phyloP scores from a whole-genome alignment of 768 basidiomycete species.

The Suillus subluteus region DNA sequence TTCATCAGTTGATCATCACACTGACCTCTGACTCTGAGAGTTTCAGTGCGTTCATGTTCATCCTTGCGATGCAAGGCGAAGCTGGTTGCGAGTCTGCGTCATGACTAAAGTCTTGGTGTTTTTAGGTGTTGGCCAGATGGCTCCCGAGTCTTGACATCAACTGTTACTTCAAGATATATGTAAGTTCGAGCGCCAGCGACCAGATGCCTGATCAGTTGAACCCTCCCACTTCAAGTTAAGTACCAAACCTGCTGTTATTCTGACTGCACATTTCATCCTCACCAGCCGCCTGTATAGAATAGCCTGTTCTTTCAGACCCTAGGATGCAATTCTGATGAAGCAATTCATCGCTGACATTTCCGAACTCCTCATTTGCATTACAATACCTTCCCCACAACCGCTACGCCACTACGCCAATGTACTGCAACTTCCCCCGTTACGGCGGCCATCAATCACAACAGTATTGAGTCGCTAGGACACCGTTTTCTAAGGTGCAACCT shows the following conservation, averaged over 20 bases:
- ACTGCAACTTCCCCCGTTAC: background rate
- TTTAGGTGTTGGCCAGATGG: background rate
- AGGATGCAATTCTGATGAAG: background rate
- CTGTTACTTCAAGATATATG: no score
- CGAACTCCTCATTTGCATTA: background rate
- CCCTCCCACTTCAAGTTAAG: background rate
- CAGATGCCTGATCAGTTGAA: background rate
- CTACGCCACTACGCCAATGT: background rate
- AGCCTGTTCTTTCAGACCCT: conserved; percentile 1
- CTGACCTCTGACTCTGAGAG: no score
- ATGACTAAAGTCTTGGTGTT: background rate
- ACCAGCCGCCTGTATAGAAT: conserved; percentile 31
- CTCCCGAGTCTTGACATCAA: background rate
- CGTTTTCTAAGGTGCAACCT: conserved; percentile 5
- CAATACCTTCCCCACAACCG: background rate
- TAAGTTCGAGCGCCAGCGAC: no score
- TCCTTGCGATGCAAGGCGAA: background rate
- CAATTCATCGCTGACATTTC: background rate
- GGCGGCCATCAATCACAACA: conserved; percentile 6
- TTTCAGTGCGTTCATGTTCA: no score
- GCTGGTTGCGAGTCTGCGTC: background rate
- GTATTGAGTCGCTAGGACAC: background rate
- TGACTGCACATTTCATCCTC: conserved; percentile 32
- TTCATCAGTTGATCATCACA: no score
- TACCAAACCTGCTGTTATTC: conserved; percentile 19